A percentile compares a stretch with the other conserved stretches of the same genome.
Evolutionary conservation across 192 early-diverging fungal species (phyloP).

Genomic region (Coemansia sp.): DNA sequence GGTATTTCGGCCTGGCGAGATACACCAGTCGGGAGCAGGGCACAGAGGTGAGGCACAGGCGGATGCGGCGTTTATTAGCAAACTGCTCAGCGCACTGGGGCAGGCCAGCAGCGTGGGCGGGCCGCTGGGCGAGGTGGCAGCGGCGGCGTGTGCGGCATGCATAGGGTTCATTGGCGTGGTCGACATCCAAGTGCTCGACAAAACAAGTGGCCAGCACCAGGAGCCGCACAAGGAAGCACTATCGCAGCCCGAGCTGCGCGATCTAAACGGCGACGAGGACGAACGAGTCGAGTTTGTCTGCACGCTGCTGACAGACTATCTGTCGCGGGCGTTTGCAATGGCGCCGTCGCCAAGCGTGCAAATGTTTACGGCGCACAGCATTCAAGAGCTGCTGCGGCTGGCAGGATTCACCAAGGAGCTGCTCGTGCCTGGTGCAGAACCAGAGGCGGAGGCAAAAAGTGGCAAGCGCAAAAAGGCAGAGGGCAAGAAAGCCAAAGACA

Average conservation of each 20-base stretch:
- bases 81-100: slow-evolving; percentile 15
- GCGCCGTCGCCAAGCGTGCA: slow-evolving; percentile 51
- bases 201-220: not conserved
- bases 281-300: slow-evolving; percentile 46
- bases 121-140: slow-evolving; percentile 28
- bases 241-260: slow-evolving; percentile 3
- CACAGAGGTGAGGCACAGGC: not conserved
- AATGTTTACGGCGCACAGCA: slow-evolving; percentile 42
- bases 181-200: slow-evolving; percentile 1
- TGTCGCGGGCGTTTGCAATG: slow-evolving; percentile 43
- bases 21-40: not conserved
- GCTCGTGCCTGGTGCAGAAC: not conserved
- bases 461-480: slow-evolving; percentile 9
- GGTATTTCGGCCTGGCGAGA: slow-evolving; percentile 12
- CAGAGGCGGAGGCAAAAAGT: slow-evolving; percentile 4
- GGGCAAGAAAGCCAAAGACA: not conserved
- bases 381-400: slow-evolving; percentile 47
- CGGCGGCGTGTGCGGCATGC: slow-evolving; percentile 43
- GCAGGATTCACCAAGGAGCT: slow-evolving; percentile 42
- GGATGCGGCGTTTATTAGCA: slow-evolving; percentile 11
- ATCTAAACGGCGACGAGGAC: slow-evolving; percentile 26
- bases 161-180: slow-evolving; percentile 38
- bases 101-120: slow-evolving; percentile 24
- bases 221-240: not conserved
- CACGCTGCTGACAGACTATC: slow-evolving; percentile 42